Conservation (phyloP, 2,329 filamentous ascomycete genomes). For the Pseudomassariella vexata region DNA sequence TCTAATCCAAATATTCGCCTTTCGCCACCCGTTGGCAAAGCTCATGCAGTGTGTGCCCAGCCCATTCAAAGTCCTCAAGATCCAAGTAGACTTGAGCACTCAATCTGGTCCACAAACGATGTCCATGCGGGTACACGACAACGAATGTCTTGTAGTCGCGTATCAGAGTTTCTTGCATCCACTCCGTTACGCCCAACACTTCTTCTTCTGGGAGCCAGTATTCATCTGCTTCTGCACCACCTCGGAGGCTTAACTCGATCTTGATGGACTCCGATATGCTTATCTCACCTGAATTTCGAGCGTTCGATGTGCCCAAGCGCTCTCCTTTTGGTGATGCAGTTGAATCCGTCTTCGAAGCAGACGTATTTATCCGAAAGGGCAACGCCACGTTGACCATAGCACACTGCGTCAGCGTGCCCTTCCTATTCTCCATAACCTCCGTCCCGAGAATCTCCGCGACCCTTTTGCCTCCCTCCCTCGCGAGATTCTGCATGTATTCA, state of each 20-base stretch:
- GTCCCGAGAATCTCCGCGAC: slow-evolving; percentile 63
- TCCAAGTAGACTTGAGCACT: slow-evolving; percentile 85
- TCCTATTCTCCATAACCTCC: slow-evolving; percentile 61
- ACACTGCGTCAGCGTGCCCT: slow-evolving; percentile 58
- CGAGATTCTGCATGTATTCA: slow-evolving; percentile 57
- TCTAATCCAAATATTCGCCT: no score
- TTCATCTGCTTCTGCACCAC: slow-evolving; percentile 15
- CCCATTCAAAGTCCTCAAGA: slow-evolving; percentile 69
- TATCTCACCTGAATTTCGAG: slow-evolving; percentile 1
- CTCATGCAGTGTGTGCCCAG: slow-evolving; percentile 50
- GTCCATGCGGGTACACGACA: slow-evolving; percentile 54
- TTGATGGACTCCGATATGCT: neutral
- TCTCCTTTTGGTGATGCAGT: no score
- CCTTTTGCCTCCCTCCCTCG: slow-evolving; percentile 53
- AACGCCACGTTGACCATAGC: slow-evolving; percentile 68
- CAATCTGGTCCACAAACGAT: slow-evolving; percentile 63
- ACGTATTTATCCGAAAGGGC: slow-evolving; percentile 57
- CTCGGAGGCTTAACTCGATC: slow-evolving; percentile 13
- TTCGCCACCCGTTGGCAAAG: slow-evolving; percentile 34
- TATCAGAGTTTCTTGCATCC: slow-evolving; percentile 50
- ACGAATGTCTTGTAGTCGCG: slow-evolving; percentile 67
- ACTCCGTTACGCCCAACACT: slow-evolving; percentile 39
- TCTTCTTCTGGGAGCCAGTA: slow-evolving; percentile 22
- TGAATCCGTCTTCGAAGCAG: no score
- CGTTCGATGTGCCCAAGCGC: no score